These are phyloP conservation scores for Panaeolus papilionaceus DNA, from an alignment of 768 basidiomycete genomes.

Conservation along the genomic window DNA sequence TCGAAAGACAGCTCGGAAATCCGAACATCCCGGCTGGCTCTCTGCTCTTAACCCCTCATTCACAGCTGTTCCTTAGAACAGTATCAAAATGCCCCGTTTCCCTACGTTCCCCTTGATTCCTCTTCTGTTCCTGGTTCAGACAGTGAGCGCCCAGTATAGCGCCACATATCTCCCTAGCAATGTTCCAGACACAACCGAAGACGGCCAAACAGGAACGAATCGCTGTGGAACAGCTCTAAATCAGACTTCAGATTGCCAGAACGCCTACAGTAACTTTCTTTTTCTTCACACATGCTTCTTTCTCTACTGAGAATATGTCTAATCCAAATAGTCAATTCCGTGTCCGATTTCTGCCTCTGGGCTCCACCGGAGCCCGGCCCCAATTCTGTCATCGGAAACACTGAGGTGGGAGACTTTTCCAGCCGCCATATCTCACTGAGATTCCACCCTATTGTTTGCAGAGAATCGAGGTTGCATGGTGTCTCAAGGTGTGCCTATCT, in stretches of 20 bases:
- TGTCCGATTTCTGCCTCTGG: conserved; percentile 49
- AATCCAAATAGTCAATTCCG: conserved; percentile 6
- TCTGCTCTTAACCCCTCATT: conserved; percentile 10
- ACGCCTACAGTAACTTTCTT: conserved; percentile 57
- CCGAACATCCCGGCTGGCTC: background rate
- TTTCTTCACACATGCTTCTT: conserved; percentile 9
- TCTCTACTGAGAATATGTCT: conserved; percentile 2
- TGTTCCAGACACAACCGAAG: conserved; percentile 52
- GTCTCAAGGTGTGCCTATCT: conserved; percentile 58
- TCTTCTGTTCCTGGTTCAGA: conserved; percentile 9
- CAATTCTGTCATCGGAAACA: conserved; percentile 40
- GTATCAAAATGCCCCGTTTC: background rate
- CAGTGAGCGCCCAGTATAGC: conserved; percentile 28
- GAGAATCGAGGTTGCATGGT: conserved; percentile 53
- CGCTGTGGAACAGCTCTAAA: conserved; percentile 62
- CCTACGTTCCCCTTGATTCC: background rate
- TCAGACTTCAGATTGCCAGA: conserved; percentile 71
- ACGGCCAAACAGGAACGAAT: conserved; percentile 70
- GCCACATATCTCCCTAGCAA: conserved; percentile 48
- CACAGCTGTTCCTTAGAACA: background rate
- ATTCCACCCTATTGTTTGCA: conserved; percentile 23
- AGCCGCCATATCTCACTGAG: background rate
- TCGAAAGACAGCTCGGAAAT: background rate
- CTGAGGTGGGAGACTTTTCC: conserved; percentile 37
- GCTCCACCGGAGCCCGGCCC: conserved; percentile 44